A percentile compares a stretch with the other conserved stretches of the same genome.
Conservation (phyloP, 2,329 filamentous ascomycete genomes). For the Fusarium sp. region DNA sequence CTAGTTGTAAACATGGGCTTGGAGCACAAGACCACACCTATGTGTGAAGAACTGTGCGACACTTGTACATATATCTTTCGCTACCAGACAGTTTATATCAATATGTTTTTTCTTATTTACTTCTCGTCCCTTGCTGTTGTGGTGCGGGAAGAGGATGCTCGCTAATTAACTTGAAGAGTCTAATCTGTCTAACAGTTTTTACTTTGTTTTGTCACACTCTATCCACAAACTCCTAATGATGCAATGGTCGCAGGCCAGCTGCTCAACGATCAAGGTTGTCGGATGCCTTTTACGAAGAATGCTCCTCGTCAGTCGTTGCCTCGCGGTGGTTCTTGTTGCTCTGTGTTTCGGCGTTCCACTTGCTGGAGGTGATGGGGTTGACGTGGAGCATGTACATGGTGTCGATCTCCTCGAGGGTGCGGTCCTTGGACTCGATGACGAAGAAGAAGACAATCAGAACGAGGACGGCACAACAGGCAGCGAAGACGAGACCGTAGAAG, state of each 20-base stretch:
- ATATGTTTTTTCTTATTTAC: too few species aligned
- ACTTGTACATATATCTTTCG: too few species aligned
- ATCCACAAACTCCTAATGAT: neutral
- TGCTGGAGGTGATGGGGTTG: conserved; percentile 63
- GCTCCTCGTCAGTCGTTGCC: conserved; percentile 39
- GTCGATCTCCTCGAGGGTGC: conserved; percentile 83
- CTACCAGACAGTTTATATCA: too few species aligned
- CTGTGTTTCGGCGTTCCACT: conserved; percentile 42
- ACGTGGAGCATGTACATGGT: conserved; percentile 77
- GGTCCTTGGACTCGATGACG: conserved; percentile 80
- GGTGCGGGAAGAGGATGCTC: too few species aligned
- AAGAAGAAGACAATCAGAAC: conserved; percentile 81
- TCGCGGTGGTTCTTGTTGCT: conserved; percentile 28
- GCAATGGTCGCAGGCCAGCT: neutral
- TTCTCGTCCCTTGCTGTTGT: too few species aligned
- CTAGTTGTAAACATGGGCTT: too few species aligned
- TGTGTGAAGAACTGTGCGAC: too few species aligned
- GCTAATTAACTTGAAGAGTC: too few species aligned
- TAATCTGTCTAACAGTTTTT: neutral
- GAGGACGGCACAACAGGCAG: conserved; percentile 75
- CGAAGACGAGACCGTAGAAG: conserved; percentile 80
- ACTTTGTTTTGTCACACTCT: neutral
- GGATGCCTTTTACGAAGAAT: conserved; percentile 27
- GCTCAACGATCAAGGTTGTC: neutral
- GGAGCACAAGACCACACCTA: too few species aligned